A percentile compares a stretch with the other conserved stretches of the same genome.
phyloP scores from a whole-genome alignment of 441 rosid genomes.

The Breynia disticha region DNA sequence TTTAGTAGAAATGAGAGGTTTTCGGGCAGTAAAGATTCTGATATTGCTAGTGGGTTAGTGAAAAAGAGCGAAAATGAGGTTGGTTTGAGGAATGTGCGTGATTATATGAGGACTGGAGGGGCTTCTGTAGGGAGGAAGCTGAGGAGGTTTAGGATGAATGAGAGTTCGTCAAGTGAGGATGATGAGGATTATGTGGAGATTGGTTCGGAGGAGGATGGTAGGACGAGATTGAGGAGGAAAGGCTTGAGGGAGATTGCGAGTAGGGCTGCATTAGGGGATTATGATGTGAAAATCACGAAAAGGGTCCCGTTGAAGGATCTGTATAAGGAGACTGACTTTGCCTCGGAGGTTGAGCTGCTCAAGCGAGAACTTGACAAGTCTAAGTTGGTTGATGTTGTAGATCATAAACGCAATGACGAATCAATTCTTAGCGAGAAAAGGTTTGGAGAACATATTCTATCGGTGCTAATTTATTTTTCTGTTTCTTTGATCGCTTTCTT shows the following conservation, averaged over 20 bases:
- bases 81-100: slow-evolving; percentile 9
- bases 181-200: slow-evolving; percentile 39
- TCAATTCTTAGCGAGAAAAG: slow-evolving; percentile 59
- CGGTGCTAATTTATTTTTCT: not conserved
- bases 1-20: slow-evolving; percentile 29
- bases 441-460: slow-evolving; percentile 13
- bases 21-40: slow-evolving; percentile 14
- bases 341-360: slow-evolving; percentile 43
- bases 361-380: slow-evolving; percentile 48
- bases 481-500: not conserved
- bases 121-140: slow-evolving; percentile 12
- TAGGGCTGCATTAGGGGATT: slow-evolving; percentile 65
- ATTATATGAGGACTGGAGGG: slow-evolving; percentile 19
- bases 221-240: slow-evolving; percentile 13
- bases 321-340: slow-evolving; percentile 46
- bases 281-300: slow-evolving; percentile 55
- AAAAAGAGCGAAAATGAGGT: slow-evolving; percentile 1
- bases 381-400: slow-evolving; percentile 30
- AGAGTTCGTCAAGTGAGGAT: slow-evolving; percentile 61
- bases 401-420: slow-evolving; percentile 27
- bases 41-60: not conserved
- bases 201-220: slow-evolving; percentile 21
- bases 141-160: slow-evolving; percentile 46
- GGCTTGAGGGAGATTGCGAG: slow-evolving; percentile 30
- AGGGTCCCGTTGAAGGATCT: slow-evolving; percentile 50